Conservation (phyloP, 305 asterid species). For the Striga hermonthica region DNA sequence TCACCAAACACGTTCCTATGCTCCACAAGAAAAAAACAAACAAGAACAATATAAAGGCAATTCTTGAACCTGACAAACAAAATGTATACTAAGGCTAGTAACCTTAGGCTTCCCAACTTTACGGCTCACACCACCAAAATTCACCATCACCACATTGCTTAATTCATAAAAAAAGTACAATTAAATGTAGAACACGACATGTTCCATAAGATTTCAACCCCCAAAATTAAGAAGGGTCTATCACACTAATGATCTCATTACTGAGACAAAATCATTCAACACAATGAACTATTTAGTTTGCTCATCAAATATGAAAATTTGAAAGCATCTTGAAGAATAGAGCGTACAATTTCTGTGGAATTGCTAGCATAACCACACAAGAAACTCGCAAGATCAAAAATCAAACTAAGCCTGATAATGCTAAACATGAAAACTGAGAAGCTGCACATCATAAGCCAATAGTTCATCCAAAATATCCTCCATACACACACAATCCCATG, state of each 20-base stretch:
- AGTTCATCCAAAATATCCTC: constrained; percentile 6
- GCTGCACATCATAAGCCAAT: constrained; percentile 25
- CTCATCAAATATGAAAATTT: constrained; percentile 21
- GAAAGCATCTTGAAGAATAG: constrained; percentile 14
- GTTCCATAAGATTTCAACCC: constrained; percentile 12
- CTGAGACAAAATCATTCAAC: constrained; percentile 4
- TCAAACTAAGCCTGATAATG: constrained; percentile 14
- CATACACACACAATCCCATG: constrained; percentile 17
- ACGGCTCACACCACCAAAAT: constrained; percentile 18
- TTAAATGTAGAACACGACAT: constrained; percentile 22
- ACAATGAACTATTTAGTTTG: constrained; percentile 10
- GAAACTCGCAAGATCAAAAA: constrained; percentile 10
- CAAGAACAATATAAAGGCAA: too few relatives aligned
- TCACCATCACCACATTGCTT: constrained; percentile 3
- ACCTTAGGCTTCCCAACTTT: not conserved
- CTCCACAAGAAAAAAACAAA: not conserved
- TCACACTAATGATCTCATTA: constrained; percentile 11
- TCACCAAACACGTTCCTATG: constrained; percentile 15
- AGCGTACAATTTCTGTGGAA: not conserved
- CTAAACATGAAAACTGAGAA: constrained; percentile 17
- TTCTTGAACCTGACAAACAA: constrained; percentile 12
- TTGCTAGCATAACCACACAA: constrained; percentile 17
- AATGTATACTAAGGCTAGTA: constrained; percentile 5
- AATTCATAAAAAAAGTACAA: constrained; percentile 18
- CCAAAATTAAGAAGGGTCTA: constrained; percentile 4